These are phyloP conservation scores for Blastosporella zonata DNA, from an alignment of 1,284 basidiomycete genomes.

Conservation along the genomic window DNA sequence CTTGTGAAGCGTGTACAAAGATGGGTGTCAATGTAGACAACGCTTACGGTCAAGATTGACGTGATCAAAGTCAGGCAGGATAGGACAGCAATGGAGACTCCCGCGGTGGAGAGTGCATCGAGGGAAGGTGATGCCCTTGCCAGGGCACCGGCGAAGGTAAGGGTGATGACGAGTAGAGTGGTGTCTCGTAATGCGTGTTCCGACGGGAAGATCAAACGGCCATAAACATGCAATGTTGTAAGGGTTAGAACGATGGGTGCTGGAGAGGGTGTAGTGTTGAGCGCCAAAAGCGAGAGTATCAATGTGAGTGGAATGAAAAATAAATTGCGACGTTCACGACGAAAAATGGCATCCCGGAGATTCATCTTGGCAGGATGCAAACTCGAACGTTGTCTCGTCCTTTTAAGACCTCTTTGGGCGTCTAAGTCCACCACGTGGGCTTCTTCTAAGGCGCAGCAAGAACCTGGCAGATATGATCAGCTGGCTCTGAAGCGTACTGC, in stretches of 20 bases:
- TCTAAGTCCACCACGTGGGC: constrained; percentile 6
- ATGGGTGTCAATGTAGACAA: constrained; percentile 39
- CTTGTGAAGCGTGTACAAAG: constrained; percentile 29
- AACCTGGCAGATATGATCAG: not conserved
- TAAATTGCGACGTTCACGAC: constrained; percentile 32
- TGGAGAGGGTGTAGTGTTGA: constrained; percentile 49
- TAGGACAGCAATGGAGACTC: constrained; percentile 46
- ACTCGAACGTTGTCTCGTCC: not conserved
- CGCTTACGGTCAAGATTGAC: constrained; percentile 41
- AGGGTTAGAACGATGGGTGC: constrained; percentile 48
- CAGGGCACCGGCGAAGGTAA: constrained; percentile 46
- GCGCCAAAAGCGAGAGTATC: constrained; percentile 40
- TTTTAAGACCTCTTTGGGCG: not conserved
- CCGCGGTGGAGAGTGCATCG: constrained; percentile 53
- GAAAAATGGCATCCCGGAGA: constrained; percentile 30
- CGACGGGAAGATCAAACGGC: constrained; percentile 40
- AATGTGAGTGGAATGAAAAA: constrained; percentile 37
- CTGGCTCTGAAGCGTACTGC: too few relatives aligned
- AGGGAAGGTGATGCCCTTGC: constrained; percentile 48
- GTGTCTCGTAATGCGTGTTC: constrained; percentile 30
- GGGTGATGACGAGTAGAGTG: constrained; percentile 35
- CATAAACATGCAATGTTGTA: constrained; percentile 47
- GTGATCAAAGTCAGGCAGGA: constrained; percentile 37
- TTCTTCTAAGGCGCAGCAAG: constrained; percentile 7
- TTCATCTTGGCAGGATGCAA: constrained; percentile 14